A percentile compares a stretch with the other conserved stretches of the same genome.
Evolutionary conservation across 768 basidiomycete species (phyloP).

Genomic region (Pulveroboletus sp.): DNA sequence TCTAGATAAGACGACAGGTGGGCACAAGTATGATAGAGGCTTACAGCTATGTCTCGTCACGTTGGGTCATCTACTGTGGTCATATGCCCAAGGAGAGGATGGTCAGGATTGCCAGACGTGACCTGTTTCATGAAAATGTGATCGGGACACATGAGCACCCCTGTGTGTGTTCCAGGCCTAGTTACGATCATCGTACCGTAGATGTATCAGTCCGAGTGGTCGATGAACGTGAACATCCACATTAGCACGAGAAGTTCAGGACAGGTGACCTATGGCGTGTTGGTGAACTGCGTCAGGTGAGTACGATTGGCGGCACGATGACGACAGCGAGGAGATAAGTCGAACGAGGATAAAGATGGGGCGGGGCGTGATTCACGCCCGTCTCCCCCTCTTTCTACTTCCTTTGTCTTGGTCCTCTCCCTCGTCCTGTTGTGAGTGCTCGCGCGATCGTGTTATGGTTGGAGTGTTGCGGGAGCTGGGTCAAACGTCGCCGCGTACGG

Average conservation of each 20-base stretch:
- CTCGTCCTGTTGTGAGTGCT: neutral
- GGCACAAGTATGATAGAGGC: too few species aligned
- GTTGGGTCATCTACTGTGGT: neutral
- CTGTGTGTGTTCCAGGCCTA: neutral
- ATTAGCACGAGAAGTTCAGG: conserved; percentile 1
- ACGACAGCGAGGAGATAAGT: conserved; percentile 11
- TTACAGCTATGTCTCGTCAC: too few species aligned
- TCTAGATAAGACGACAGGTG: too few species aligned
- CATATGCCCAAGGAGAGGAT: conserved; percentile 4
- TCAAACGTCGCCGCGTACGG: too few species aligned
- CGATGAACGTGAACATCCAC: neutral
- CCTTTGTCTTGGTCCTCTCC: too few species aligned
- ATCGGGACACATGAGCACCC: conserved; percentile 10
- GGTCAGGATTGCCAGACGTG: neutral
- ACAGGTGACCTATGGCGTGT: conserved; percentile 12
- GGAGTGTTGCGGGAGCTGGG: too few species aligned
- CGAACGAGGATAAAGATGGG: conserved; percentile 10
- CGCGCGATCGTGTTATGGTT: too few species aligned
- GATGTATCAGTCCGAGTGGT: too few species aligned
- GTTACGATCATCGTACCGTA: neutral
- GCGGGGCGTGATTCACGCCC: neutral
- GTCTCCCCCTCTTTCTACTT: neutral
- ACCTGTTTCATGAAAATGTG: conserved; percentile 13
- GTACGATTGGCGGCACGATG: conserved; percentile 6
- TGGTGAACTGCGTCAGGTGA: conserved; percentile 14